A percentile compares a stretch with the other conserved stretches of the same genome.
Evolutionary conservation across 768 basidiomycete genomes (phyloP).

Genomic region (Mycena latifolia): DNA sequence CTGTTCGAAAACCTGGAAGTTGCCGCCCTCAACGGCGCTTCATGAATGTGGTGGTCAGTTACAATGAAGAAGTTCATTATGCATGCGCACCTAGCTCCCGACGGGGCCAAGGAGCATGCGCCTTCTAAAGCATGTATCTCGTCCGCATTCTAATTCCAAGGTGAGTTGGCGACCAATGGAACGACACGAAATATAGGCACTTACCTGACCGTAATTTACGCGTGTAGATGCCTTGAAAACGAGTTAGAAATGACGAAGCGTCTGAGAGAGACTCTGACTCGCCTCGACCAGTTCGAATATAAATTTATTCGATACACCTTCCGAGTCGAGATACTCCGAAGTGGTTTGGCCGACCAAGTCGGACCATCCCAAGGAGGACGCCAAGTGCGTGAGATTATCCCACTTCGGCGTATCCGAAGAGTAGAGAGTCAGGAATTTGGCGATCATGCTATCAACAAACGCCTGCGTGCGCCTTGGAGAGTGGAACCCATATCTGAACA

Average conservation of each 20-base stretch:
- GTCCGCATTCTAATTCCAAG: slow-evolving; percentile 64
- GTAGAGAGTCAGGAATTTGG: slow-evolving; percentile 70
- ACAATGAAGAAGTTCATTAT: too few relatives aligned
- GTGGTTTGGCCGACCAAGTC: slow-evolving; percentile 64
- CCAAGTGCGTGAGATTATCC: slow-evolving; percentile 70
- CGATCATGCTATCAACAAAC: slow-evolving; percentile 66
- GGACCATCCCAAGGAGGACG: slow-evolving; percentile 64
- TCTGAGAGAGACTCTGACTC: too few relatives aligned
- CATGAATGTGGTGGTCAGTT: background rate
- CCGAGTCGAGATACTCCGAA: slow-evolving; percentile 64
- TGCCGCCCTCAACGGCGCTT: slow-evolving; percentile 78
- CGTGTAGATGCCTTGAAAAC: slow-evolving; percentile 73
- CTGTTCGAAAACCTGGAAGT: slow-evolving; percentile 86
- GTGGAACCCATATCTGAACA: slow-evolving; percentile 83
- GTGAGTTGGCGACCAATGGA: slow-evolving; percentile 4
- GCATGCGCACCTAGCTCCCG: slow-evolving; percentile 58
- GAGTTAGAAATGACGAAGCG: too few relatives aligned
- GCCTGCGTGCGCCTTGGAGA: slow-evolving; percentile 69
- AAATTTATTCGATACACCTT: slow-evolving; percentile 71
- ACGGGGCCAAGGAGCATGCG: slow-evolving; percentile 76
- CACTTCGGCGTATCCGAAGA: slow-evolving; percentile 66
- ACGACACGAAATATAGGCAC: background rate
- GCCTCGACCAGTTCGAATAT: slow-evolving; percentile 79
- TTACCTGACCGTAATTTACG: slow-evolving; percentile 86
- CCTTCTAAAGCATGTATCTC: slow-evolving; percentile 85